Percentiles rank a stretch among this genome's conserved stretches.
Conservation (phyloP, 2,329 filamentous ascomycete genomes). For the Fusarium sp. region DNA sequence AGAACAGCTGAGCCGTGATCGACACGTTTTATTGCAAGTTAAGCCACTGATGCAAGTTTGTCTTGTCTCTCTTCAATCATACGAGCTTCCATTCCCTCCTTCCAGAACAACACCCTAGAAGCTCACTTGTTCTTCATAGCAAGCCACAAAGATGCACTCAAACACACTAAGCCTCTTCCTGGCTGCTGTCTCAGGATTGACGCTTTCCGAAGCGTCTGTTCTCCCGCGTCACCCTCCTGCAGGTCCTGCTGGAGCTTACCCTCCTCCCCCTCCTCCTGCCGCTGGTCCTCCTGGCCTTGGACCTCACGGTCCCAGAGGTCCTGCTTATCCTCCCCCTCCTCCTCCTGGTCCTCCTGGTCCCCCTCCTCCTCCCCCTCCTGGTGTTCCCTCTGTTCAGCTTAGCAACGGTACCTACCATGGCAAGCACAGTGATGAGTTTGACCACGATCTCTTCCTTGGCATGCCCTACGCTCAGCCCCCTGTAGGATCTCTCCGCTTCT, state of each 20-base stretch:
- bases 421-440: constrained; percentile 16
- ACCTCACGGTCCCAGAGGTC: neutral
- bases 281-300: neutral
- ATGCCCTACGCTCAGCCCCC: constrained; percentile 44
- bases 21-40: neutral
- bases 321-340: neutral
- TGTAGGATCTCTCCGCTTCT: constrained; percentile 65
- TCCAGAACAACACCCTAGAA: constrained; percentile 14
- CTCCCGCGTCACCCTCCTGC: neutral
- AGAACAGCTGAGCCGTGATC: constrained; percentile 4
- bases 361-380: neutral
- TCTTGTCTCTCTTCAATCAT: neutral
- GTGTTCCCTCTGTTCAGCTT: constrained; percentile 10
- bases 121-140: neutral
- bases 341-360: neutral
- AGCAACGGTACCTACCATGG: constrained; percentile 36
- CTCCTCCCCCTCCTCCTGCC: neutral
- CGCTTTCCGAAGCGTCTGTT: constrained; percentile 14
- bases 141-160: constrained; percentile 22
- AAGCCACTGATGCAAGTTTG: neutral
- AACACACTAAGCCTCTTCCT: constrained; percentile 30
- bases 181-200: constrained; percentile 21
- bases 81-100: constrained; percentile 4
- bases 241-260: neutral
- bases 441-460: constrained; percentile 35